These are phyloP conservation scores for Trypethelium eluteriae DNA, from an alignment of 495 filamentous ascomycete genomes.

Conservation along the genomic window DNA sequence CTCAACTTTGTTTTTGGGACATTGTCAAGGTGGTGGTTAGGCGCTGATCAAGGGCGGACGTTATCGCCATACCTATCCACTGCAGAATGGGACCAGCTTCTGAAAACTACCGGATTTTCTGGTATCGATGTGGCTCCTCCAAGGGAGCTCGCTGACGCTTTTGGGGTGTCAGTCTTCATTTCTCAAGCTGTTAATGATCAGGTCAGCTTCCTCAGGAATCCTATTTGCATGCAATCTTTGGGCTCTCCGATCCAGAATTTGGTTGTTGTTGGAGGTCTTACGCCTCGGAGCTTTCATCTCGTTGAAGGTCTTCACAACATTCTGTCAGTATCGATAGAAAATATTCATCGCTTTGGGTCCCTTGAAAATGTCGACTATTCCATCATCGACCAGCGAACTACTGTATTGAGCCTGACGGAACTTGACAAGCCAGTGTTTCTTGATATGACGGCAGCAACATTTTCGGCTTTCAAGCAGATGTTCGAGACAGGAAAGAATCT, in stretches of 20 bases:
- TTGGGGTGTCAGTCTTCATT: background rate
- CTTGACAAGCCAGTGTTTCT: background rate
- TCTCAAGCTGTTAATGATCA: background rate
- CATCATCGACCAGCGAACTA: background rate
- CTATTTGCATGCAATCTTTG: background rate
- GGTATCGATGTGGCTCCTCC: conserved; percentile 18
- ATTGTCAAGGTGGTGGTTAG: conserved; percentile 16
- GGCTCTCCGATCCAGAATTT: background rate
- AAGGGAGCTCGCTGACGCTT: background rate
- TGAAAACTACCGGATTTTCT: conserved; percentile 25
- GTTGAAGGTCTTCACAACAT: background rate
- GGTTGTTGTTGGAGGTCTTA: background rate
- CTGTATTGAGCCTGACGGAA: background rate
- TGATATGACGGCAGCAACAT: background rate
- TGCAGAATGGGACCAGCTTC: conserved; percentile 23
- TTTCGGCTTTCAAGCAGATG: background rate
- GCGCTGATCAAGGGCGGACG: background rate
- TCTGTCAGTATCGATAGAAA: background rate
- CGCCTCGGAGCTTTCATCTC: background rate
- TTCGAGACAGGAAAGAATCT: background rate
- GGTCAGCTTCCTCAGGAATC: background rate
- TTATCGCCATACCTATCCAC: background rate
- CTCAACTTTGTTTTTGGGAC: background rate
- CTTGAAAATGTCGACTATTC: background rate
- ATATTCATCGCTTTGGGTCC: background rate